Evolutionary conservation across 192 early-diverging fungal genomes (phyloP).

Genomic region (Coemansia sp.): DNA sequence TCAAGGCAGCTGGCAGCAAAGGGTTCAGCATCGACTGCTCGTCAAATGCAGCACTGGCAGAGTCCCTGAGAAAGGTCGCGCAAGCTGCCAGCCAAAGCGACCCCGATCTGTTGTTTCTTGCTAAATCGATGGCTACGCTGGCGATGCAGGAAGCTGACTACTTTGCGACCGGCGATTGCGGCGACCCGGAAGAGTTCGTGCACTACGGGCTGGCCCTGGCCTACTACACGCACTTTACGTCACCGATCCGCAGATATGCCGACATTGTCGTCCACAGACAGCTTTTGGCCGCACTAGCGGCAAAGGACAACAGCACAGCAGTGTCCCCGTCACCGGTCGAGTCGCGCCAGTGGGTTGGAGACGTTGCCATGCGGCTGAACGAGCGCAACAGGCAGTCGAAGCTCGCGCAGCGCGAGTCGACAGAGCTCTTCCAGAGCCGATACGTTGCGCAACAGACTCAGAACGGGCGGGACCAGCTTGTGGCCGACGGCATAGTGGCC

Average conservation of each 20-base stretch:
- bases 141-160: slow-evolving; percentile 78
- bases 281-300: slow-evolving; percentile 58
- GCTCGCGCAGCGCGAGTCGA: slow-evolving; percentile 76
- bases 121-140: slow-evolving; percentile 77
- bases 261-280: slow-evolving; percentile 80
- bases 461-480: slow-evolving; percentile 40
- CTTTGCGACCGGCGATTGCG: slow-evolving; percentile 62
- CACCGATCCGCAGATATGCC: slow-evolving; percentile 80
- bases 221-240: slow-evolving; percentile 83
- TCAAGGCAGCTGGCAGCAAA: slow-evolving; percentile 59
- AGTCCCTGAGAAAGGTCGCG: slow-evolving; percentile 59
- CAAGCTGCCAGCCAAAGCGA: slow-evolving; percentile 42
- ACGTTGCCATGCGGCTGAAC: slow-evolving; percentile 62
- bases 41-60: slow-evolving; percentile 65
- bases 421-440: slow-evolving; percentile 78
- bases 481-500: slow-evolving; percentile 67
- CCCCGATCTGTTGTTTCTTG: slow-evolving; percentile 59
- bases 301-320: background rate
- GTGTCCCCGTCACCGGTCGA: background rate
- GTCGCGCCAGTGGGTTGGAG: slow-evolving; percentile 34
- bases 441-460: slow-evolving; percentile 59
- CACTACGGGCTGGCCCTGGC: slow-evolving; percentile 79
- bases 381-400: slow-evolving; percentile 72
- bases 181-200: slow-evolving; percentile 44
- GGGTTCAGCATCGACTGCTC: slow-evolving; percentile 67